These are phyloP conservation scores for Physcia stellaris DNA, from an alignment of 495 filamentous ascomycete genomes.

Conservation along the genomic window DNA sequence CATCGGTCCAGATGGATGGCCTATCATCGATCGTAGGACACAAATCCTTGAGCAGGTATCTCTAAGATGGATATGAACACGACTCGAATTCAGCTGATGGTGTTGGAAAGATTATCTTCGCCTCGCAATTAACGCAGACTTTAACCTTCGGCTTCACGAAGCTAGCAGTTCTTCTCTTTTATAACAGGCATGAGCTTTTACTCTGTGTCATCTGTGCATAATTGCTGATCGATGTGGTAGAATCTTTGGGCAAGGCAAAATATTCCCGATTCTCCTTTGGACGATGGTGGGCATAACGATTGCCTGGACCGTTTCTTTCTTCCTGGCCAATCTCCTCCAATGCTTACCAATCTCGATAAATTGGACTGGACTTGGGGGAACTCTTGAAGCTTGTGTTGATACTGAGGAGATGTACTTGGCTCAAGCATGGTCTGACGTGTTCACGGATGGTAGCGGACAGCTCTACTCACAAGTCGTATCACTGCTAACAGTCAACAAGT, in stretches of 20 bases:
- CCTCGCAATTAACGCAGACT: neutral
- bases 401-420: neutral
- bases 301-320: slow-evolving; percentile 1
- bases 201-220: too few relatives aligned
- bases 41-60: neutral
- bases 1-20: too few relatives aligned
- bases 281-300: neutral
- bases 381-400: neutral
- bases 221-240: neutral
- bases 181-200: neutral
- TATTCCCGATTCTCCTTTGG: neutral
- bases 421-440: neutral
- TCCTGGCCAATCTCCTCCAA: neutral
- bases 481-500: too few relatives aligned
- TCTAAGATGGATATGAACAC: neutral
- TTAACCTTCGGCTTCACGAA: too few relatives aligned
- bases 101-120: neutral
- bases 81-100: neutral
- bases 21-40: neutral
- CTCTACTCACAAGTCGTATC: too few relatives aligned
- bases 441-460: too few relatives aligned
- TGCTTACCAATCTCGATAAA: slow-evolving; percentile 1
- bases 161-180: neutral
- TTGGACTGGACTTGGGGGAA: neutral
- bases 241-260: neutral